A percentile compares a stretch with the other conserved stretches of the same genome.
Evolutionary conservation across 306 rosid genomes (phyloP).

Genomic region (Alnus glutinosa): DNA sequence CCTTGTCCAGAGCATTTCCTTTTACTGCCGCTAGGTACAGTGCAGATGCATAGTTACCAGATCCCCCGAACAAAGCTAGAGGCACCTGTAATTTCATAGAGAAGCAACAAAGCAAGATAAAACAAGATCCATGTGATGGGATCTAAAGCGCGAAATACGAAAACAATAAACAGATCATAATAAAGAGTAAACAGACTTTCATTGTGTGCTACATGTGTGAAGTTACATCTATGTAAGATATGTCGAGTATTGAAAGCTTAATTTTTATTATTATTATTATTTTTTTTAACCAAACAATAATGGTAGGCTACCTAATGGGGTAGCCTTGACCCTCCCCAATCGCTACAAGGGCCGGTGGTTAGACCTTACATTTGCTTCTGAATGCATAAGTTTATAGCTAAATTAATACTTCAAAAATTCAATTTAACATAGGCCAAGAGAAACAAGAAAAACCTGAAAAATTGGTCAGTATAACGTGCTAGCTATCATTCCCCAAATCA

Average conservation of each 20-base stretch:
- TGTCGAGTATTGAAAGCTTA: background rate
- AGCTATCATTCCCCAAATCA: background rate
- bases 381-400: background rate
- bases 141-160: background rate
- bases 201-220: background rate
- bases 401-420: background rate
- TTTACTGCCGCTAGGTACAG: constrained; percentile 78
- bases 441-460: background rate
- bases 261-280: background rate
- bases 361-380: background rate
- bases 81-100: constrained; percentile 61
- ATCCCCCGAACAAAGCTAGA: constrained; percentile 78
- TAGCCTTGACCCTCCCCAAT: background rate
- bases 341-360: background rate
- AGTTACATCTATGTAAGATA: background rate
- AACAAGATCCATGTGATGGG: constrained; percentile 1
- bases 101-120: constrained; percentile 6
- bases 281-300: background rate
- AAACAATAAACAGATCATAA: background rate
- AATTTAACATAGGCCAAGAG: background rate
- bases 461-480: background rate
- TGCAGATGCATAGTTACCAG: constrained; percentile 96
- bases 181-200: background rate
- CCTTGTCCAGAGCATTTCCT: constrained; percentile 65
- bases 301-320: background rate